Percentiles rank a stretch among this genome's conserved stretches.
Evolutionary conservation across 2,329 filamentous ascomycete genomes (phyloP).

Genomic region (Eurotiales sp.): DNA sequence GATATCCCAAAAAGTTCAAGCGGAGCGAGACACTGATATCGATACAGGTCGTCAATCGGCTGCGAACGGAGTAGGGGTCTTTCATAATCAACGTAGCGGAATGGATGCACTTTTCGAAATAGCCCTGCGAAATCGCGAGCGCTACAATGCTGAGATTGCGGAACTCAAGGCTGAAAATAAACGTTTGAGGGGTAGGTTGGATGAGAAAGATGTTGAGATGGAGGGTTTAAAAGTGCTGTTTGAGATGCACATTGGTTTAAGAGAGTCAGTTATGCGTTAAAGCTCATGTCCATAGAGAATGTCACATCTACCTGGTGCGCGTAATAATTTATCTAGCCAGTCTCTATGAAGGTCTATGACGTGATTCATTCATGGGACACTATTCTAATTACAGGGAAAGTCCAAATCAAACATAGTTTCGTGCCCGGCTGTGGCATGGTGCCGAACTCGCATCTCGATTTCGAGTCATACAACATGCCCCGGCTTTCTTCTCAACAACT

Average conservation of each 20-base stretch:
- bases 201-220: slow-evolving; percentile 2
- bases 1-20: neutral
- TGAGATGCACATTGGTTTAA: neutral
- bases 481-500: slow-evolving; percentile 8
- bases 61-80: too few species aligned
- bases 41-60: neutral
- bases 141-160: neutral
- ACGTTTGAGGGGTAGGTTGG: neutral
- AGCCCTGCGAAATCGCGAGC: neutral
- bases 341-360: neutral
- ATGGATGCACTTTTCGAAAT: neutral
- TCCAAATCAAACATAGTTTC: neutral
- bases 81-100: too few species aligned
- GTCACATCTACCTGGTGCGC: too few species aligned
- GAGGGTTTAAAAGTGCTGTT: neutral
- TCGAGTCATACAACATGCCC: slow-evolving; percentile 10
- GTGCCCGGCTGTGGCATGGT: neutral
- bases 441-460: neutral
- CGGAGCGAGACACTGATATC: neutral
- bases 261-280: neutral
- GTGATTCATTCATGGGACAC: neutral
- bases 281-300: too few species aligned
- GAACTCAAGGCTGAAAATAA: neutral
- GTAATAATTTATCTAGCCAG: neutral
- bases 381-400: too few species aligned